These are phyloP conservation scores for Pythium periplocum DNA, from an alignment of 352 stramenopile species.

Conservation along the genomic window DNA sequence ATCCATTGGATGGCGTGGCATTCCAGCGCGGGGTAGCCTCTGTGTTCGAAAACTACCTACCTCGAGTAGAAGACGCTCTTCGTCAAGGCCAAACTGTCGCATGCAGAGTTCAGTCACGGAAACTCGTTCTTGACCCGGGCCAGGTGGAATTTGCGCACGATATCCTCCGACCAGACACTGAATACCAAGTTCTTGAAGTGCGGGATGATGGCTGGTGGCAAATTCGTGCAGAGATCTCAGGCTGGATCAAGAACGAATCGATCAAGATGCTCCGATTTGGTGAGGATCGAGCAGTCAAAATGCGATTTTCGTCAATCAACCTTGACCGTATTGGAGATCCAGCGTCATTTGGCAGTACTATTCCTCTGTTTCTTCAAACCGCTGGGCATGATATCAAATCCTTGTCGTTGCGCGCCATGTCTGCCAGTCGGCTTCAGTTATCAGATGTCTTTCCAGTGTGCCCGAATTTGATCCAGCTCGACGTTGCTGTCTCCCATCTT, in stretches of 20 bases:
- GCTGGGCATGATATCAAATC: background rate
- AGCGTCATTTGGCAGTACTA: background rate
- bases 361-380: background rate
- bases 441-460: background rate
- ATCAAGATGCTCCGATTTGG: conserved; percentile 1
- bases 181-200: too few species aligned
- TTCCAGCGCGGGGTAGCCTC: too few species aligned
- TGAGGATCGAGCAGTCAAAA: background rate
- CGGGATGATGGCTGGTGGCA: too few species aligned
- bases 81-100: too few species aligned
- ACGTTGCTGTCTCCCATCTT: background rate
- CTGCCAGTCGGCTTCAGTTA: too few species aligned
- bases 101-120: too few species aligned
- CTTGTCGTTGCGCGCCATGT: background rate
- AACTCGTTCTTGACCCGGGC: too few species aligned
- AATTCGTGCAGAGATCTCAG: too few species aligned
- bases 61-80: too few species aligned
- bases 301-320: background rate
- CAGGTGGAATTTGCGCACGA: too few species aligned
- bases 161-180: too few species aligned
- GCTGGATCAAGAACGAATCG: conserved; percentile 3
- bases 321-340: background rate
- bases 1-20: background rate
- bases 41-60: too few species aligned
- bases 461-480: background rate